A percentile compares a stretch with the other conserved stretches of the same genome.
phyloP scores from a whole-genome alignment of 2,329 filamentous ascomycete genomes.

The Bertia moriformis region DNA sequence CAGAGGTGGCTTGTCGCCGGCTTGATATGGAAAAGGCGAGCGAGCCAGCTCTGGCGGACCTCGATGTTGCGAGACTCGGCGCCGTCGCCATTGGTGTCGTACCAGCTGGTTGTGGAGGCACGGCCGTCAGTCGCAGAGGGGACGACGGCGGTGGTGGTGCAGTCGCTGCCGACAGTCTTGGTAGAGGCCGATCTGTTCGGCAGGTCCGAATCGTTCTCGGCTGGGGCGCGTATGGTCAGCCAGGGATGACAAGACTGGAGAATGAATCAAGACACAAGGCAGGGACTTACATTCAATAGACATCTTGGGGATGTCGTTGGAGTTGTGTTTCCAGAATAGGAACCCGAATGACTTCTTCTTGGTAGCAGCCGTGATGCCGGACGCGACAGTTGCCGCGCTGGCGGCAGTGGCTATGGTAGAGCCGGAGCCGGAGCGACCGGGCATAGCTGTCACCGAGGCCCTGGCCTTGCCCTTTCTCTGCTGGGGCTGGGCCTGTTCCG shows the following conservation, averaged over 20 bases:
- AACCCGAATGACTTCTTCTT: constrained; percentile 37
- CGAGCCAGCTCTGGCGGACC: constrained; percentile 72
- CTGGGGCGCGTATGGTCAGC: no score
- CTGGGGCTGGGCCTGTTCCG: constrained; percentile 8
- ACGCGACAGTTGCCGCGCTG: no score
- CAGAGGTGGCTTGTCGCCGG: constrained; percentile 65
- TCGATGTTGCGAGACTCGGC: constrained; percentile 37
- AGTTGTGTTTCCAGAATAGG: constrained; percentile 37
- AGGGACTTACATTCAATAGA: constrained; percentile 26
- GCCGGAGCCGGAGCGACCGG: not conserved
- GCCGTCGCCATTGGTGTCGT: constrained; percentile 10
- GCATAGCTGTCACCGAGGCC: not conserved
- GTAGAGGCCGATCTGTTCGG: not conserved
- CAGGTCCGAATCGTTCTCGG: no score
- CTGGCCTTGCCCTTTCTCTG: constrained; percentile 1
- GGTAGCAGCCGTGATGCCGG: no score
- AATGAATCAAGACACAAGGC: no score
- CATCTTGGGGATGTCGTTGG: constrained; percentile 24
- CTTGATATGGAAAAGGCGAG: constrained; percentile 77
- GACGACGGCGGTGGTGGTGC: no score
- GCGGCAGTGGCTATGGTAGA: no score
- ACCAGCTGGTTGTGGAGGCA: not conserved
- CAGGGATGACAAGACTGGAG: no score
- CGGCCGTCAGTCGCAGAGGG: no score
- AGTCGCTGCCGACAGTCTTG: not conserved